Base-by-base conservation (phyloP, 202 grass and related monocot genomes). In the Bolboschoenoplectus hybrid region DNA sequence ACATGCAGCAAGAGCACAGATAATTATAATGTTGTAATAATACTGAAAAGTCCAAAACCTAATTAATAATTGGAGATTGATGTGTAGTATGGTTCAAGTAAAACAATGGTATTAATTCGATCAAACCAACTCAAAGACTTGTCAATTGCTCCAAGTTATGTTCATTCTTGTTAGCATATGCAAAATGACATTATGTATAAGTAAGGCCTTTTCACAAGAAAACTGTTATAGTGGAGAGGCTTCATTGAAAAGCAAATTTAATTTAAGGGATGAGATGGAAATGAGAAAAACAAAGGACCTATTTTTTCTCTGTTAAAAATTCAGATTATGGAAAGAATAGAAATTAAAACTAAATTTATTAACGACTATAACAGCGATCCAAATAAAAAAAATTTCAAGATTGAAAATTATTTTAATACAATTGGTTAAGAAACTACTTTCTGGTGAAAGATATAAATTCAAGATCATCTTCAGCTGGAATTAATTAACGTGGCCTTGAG, bases 31-130 rank as follows among this genome's bases (percentile, higher is more conserved):
- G 57, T 77, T 39, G 35, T 77, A 49, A 50, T 19, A 74, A 53
- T 36, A 76, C 20, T 45, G 9, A 7, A 3, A 45, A 32, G n/a
- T 32, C 7, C 12, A 58, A 43, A 14, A 60, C 13, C 45, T 5
- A 60, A 61, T 80, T 80, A 80, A 80, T 40, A 80, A 61, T 60
- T 40, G 75, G 43, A 2, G 35, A 60, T 60, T 60, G 14, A 19
- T 80, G 53, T 80, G 75, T 44, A 60, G 51, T 80, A 41, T 60
- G 75, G 75, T 80, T 80, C 75, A 80, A 80, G 75, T 57, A 60
- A 79, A 79, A 58, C 13, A 38, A 79, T 1, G 72, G 34, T 58
- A 60, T 79, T 52, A 57, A 43, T 80, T 80, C 7, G 2, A 40
- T 80, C 53, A 61, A 80, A 80, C 53, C 75, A 80, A 80, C 53